Evolutionary conservation across 2,329 filamentous ascomycete species (phyloP), one percentile per base, ranked within the genome.

Genomic region (Penicillium italicum): DNA sequence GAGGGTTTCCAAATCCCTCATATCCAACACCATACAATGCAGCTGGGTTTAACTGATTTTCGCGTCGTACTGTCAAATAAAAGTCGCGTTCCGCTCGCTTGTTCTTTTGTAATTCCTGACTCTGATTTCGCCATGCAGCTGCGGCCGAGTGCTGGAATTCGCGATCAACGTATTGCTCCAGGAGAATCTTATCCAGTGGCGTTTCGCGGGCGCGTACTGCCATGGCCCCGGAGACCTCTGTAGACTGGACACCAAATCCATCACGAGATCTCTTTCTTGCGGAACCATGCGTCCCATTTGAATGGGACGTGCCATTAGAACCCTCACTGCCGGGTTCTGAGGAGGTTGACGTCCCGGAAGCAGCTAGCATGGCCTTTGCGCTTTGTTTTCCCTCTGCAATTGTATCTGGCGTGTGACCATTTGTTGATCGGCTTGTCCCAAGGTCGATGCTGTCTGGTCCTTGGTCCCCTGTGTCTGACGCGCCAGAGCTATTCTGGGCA

Each of bases 1-100:
- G 81, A 58, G 89, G 88, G 77, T 97, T 97, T 62, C 90, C 93
- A 69, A 88, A 96, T 42, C 92, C 93, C 69, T 84, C 86, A 72
- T 96, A 99, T 52, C 94, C 94, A 65, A 79, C 76, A 30, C 85
- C 85, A 69, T 85, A 87, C 30, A 87, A 73, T 11, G 80, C 78
- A 37, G 79, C 83, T 16, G 85, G 83, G 61, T 85, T 79, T 57
- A 77, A 68, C 44, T 80, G 77, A 42, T 81, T 78, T 48, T 82
- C 76, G 80, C 84, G 74, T 80, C 88, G 76, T 62, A 90, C 70
- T 46, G 80, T 74, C 56, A 84, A 80, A 78, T 93, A 91, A 69
- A 90, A 86, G 57, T 87, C 82, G 56, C 85, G 82, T 74, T 88
- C 87, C 47, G 83, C 79, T 62, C 83, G 83, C 75, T 86, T 88